Evolutionary conservation across 2,329 filamentous ascomycete species (phyloP), one percentile per base, ranked within the genome.

Genomic region (Apiospora aurea): DNA sequence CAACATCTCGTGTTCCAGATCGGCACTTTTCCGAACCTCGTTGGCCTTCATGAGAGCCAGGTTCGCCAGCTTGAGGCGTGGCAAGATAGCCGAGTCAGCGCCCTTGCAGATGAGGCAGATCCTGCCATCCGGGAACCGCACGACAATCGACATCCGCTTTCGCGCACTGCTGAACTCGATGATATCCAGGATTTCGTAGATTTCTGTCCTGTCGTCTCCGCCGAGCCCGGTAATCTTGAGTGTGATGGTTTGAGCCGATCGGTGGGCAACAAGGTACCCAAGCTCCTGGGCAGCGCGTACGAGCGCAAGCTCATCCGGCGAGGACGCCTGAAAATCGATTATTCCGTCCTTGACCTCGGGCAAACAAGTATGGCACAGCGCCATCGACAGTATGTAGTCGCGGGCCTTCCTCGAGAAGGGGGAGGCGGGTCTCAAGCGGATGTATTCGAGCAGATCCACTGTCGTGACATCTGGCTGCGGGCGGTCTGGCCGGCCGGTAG

Each of bases 111-210:
- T 91, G 2, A 98, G 85, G 77, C 92, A 95, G 69, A 97, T 91
- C 18, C 92, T 90, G 1, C 92, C 90, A 77, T 97, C 93, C 0
- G 95, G 95, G 80, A 94, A 95, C n/a, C 93, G 91, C 2, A 97
- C 90, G 38, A 97, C 83, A 57, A 97, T 91, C 0, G 95, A 96
- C 95, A 98, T 97, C 53, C 95, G 89, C 83, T 97, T 97, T 34
- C 95, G 88, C 74, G 92, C 90, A 81, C 94, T 97, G 73, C 93
- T 96, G 77, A 98, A 98, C 78, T 97, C 95, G 72, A 98, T 94
- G 4, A 97, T 88, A 77, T 97, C 94, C 44, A 97, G 83, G 5
- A 97, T 88, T 74, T 97, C 90, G 76, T 96, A 98, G 0, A 86
- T 87, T 76, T 94, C 91, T 2, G 87, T 85, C 4, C 86, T 82